Conservation (phyloP, 2,329 filamentous ascomycete species). For the Coleophoma cylindrospora region DNA sequence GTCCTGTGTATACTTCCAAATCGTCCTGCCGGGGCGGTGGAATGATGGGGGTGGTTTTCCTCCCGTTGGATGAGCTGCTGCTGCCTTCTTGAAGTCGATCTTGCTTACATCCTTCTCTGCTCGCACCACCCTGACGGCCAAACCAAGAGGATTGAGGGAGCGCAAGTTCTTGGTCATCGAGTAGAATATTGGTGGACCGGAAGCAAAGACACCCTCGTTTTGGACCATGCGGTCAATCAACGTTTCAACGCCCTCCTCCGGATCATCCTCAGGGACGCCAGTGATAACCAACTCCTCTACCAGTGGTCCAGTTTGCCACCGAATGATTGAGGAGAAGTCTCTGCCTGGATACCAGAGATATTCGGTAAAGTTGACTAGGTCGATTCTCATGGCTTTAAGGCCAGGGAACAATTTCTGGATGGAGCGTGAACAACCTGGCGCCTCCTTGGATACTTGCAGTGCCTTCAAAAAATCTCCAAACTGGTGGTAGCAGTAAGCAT, state of each 20-base stretch:
- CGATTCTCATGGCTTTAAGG: slow-evolving; percentile 10
- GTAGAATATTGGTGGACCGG: slow-evolving; percentile 7
- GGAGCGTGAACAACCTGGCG: not conserved
- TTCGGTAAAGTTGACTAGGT: slow-evolving; percentile 17
- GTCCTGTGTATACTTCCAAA: slow-evolving; percentile 14
- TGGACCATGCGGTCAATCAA: slow-evolving; percentile 9
- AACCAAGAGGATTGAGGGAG: slow-evolving; percentile 2
- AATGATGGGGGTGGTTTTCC: slow-evolving; percentile 10
- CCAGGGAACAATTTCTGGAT: slow-evolving; percentile 10
- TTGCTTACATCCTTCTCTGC: slow-evolving; percentile 1
- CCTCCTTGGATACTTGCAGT: slow-evolving; percentile 2
- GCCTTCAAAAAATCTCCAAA: slow-evolving; percentile 13
- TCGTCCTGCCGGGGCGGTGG: slow-evolving; percentile 7
- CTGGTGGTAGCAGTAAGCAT: slow-evolving; percentile 18
- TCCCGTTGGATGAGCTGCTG: slow-evolving; percentile 9
- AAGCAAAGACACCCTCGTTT: slow-evolving; percentile 12
- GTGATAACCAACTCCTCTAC: slow-evolving; percentile 14
- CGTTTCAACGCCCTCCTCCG: slow-evolving; percentile 2
- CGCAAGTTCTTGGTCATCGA: slow-evolving; percentile 7
- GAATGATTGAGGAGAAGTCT: slow-evolving; percentile 6
- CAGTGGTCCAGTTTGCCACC: slow-evolving; percentile 13
- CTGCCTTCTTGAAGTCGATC: not conserved
- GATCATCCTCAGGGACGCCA: slow-evolving; percentile 7
- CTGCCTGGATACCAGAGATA: slow-evolving; percentile 11
- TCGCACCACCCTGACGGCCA: slow-evolving; percentile 6